Base-by-base conservation (phyloP, 257 asterid genomes). In the Coffea eugenioides region DNA sequence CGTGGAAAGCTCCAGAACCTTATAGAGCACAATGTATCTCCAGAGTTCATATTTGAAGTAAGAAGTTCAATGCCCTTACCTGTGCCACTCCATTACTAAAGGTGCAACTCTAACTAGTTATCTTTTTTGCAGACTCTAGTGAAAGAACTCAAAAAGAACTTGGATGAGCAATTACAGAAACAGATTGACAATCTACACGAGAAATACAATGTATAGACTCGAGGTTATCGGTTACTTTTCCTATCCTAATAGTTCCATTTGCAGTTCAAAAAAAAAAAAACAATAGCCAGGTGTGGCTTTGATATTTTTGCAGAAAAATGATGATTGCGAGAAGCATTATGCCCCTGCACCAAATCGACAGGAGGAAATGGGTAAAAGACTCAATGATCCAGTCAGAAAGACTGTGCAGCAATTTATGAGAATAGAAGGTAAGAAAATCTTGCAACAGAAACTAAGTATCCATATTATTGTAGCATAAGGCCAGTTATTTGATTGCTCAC, bases 1-100 rank as follows among this genome's bases (percentile, higher is more conserved):
- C 94, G 96, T 6, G 91, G 94, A 81, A 91, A 92, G 84, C 94
- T 93, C 72, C 95, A 90, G 83, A 93, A 89, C 76, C 95, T 93
- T 56, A 88, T 90, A 69, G 97, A 93, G 88, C 92, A 93, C 82
- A 92, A 90, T 31, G 91, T 93, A 62, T 92, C 94, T 39, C 94
- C 97, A 0, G 91, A 90, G 83, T 92, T 87, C 89, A 89, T 90
- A 69, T 93, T 92, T 80, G 83, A 88, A 76, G 98, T 93, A 86
- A 84, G 93, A 79, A 75, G 8, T 73, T 25, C 51, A 61, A 10
- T 66, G 8, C 69, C 82, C 74, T 62, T 51, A 4, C 51, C 23
- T 61, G 74, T 69, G 46, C 51, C 59, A 68, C 75, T 74, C 51
- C 20, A 68, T 10, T 49, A 82, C 75, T 41, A 77, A 54, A 31